Evolutionary conservation across 148 eudicot species (phyloP), one percentile per base, ranked within the genome.

Genomic region (Rhododendron simsii): DNA sequence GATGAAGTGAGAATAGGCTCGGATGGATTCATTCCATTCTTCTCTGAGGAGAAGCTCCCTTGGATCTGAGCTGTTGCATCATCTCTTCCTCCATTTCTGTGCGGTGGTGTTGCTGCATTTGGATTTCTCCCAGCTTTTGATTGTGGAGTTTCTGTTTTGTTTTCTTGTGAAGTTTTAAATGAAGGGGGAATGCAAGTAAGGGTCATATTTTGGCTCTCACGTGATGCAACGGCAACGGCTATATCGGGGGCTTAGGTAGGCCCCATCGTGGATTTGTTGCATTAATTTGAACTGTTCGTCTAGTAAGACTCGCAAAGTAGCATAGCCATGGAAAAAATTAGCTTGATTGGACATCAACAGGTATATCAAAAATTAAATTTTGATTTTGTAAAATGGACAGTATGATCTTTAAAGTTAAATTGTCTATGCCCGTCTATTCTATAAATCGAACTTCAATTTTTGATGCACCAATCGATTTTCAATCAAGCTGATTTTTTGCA

Each of bases 21-120:
- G 87, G 20, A 93, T 90, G 63, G 95, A 91, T 18, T 87, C 93
- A 55, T 50, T 79, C 92, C 93, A 96, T 50, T 95, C 93, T 92
- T 95, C 93, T 90, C 94, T 86, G 5, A 96, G 91, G n/a, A 96
- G 92, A 81, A 92, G 90, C 81, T 96, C 96, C 98, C 91, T 93
- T 94, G 85, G 97, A 92, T 93, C 97, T 90, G 10, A 96, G 93
- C 80, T 88, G 88, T 50, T 95, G 97, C 84, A 95, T 50, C 67
- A 67, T 86, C 55, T 93, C 94, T 82, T 95, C 95, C 76, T 93
- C 93, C 90, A 90, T 90, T 14, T 88, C 78, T 82, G 82, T 30
- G 28, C 3, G 20, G 47, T 57, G 50, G 35, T 78, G 61, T 5
- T 30, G 83, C 5, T n/a, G 45, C 45, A 41, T 67, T 28, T 71